Conservation (phyloP, 441 rosid genomes). For the Francoa sonchifolia region DNA sequence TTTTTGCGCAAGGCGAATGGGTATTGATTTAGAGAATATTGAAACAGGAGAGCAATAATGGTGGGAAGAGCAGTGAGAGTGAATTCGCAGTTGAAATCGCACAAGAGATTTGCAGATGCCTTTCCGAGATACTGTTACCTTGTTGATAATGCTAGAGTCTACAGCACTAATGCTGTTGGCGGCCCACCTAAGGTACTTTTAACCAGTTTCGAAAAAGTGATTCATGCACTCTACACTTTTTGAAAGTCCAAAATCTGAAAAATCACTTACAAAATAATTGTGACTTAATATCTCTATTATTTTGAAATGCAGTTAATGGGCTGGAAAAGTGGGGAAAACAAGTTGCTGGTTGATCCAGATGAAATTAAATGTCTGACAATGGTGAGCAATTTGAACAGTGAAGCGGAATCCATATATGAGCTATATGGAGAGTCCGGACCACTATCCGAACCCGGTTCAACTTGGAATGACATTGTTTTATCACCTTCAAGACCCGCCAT, state of each 20-base stretch:
- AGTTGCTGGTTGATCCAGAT: slow-evolving; percentile 50
- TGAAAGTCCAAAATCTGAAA: too few species aligned
- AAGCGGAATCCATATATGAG: slow-evolving; percentile 50
- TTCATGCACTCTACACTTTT: background rate
- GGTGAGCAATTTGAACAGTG: slow-evolving; percentile 30
- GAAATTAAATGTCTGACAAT: slow-evolving; percentile 33
- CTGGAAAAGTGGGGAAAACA: slow-evolving; percentile 54
- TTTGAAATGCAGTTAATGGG: slow-evolving; percentile 54
- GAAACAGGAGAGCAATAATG: slow-evolving; percentile 62
- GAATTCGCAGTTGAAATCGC: slow-evolving; percentile 58
- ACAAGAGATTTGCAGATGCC: slow-evolving; percentile 64
- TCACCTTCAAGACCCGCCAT: slow-evolving; percentile 32
- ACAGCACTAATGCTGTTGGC: slow-evolving; percentile 50
- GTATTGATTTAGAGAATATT: background rate
- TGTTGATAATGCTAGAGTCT: slow-evolving; percentile 68
- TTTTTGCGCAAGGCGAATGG: too few species aligned
- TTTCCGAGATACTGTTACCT: slow-evolving; percentile 53
- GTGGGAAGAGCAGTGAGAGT: slow-evolving; percentile 70
- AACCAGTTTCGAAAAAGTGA: background rate
- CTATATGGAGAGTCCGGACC: slow-evolving; percentile 36
- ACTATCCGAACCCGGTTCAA: slow-evolving; percentile 35
- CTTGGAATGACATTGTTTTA: slow-evolving; percentile 46
- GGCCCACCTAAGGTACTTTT: slow-evolving; percentile 51
- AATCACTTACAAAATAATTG: too few species aligned
- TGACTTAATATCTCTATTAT: too few species aligned